These are phyloP conservation scores for Trichoderma polysporum DNA, from an alignment of 2,329 filamentous ascomycete genomes.

Conservation along the genomic window DNA sequence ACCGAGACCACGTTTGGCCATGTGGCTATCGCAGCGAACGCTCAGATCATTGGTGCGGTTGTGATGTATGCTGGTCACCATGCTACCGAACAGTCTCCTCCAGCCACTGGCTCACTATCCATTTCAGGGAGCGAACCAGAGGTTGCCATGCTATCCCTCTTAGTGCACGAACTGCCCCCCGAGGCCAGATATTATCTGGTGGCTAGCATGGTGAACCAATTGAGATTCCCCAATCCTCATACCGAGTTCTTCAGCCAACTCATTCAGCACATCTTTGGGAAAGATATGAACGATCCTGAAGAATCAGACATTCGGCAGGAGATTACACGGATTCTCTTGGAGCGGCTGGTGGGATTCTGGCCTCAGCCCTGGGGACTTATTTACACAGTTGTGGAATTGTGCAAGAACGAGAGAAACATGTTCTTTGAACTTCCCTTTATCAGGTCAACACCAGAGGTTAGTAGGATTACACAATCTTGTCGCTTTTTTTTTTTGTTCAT, in stretches of 20 bases:
- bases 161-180: constrained; percentile 71
- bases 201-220: constrained; percentile 82
- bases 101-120: constrained; percentile 58
- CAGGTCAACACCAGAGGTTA: constrained; percentile 83
- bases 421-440: constrained; percentile 95
- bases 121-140: constrained; percentile 48
- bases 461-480: neutral
- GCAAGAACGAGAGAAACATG: constrained; percentile 86
- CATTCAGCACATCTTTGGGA: constrained; percentile 80
- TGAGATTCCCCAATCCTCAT: constrained; percentile 84
- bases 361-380: constrained; percentile 96
- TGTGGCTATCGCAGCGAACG: constrained; percentile 66
- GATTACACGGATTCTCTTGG: constrained; percentile 83
- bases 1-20: constrained; percentile 65
- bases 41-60: constrained; percentile 73
- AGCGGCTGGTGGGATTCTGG: constrained; percentile 83
- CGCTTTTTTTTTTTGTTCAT: neutral
- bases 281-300: constrained; percentile 70
- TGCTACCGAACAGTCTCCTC: constrained; percentile 61
- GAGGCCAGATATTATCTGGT: constrained; percentile 84
- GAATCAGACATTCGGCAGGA: constrained; percentile 84
- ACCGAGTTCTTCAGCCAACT: constrained; percentile 92
- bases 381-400: constrained; percentile 80
- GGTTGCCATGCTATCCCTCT: constrained; percentile 69
- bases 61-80: constrained; percentile 78